Base-by-base conservation (phyloP, 2,329 filamentous ascomycete species). In the Botrytis pseudocinerea region DNA sequence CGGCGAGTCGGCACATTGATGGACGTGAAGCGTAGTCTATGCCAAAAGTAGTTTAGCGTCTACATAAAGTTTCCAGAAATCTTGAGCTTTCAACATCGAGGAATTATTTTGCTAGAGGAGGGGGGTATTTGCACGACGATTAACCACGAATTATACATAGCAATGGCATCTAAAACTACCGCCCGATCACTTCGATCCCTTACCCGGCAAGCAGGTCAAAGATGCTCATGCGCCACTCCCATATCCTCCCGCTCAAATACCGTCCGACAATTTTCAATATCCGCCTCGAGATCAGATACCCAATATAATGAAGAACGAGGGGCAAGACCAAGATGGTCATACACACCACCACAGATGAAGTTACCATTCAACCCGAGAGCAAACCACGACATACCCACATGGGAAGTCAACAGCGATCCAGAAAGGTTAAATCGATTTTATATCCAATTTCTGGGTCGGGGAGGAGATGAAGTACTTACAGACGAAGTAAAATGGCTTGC, bases 401-500 rank as follows among this genome's bases (percentile, higher is more conserved):
- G 89, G 88, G 81, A 81, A 78, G 90, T 94, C 82, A 98, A 98
- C 83, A 87, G 88, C 32, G 90, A 95, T 80, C 93, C 93, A 16
- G 86, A 85, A 76, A 86, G 86, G 79, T 85, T 99, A 72, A 92
- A 98, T 81, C 85, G 88, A 66, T 92, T 94, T 82, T 97, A 98
- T 82, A 86, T 88, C 77, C 86, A 86, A 70, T 88, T 98, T 77
- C 84, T 98, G 72, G 95, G 95, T 9, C 85, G 85, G 64, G 90
- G 88, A 63, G 93, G 93, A 73, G 89, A 92, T 77, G 88, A 87
- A 78, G 82, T 96, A 81, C 86, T 99, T 73, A 91, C 92, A 2
- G 95, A 98, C 25, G 95, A 99, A 84, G 87, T 96, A 75, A 98
- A 98, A 85, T 99, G 96, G 96, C 85, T 98, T 80, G 95, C 95